Conservation (phyloP, 2,329 filamentous ascomycete species). For the Decorospora gaudefroyi region DNA sequence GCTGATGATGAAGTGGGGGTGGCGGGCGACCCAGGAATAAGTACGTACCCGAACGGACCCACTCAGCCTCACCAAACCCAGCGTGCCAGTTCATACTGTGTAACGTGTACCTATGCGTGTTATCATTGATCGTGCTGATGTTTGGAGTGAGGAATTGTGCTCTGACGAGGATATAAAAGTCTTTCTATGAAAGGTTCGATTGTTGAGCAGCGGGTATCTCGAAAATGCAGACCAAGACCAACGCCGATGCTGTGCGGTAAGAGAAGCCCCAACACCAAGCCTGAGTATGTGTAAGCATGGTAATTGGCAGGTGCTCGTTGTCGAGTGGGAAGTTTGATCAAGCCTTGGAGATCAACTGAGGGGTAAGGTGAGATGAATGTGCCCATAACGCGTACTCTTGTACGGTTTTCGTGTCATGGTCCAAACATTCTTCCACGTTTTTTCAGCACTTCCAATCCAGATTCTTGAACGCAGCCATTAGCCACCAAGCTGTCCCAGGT, state of each 20-base stretch:
- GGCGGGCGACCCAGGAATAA: too few species aligned
- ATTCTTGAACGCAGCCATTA: conserved; percentile 3
- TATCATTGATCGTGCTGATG: not conserved
- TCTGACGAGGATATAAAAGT: not conserved
- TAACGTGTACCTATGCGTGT: too few species aligned
- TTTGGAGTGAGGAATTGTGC: not conserved
- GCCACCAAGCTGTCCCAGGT: conserved; percentile 58
- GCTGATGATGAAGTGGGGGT: too few species aligned
- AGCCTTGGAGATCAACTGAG: not conserved
- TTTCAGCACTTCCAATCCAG: not conserved
- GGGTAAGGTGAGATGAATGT: not conserved
- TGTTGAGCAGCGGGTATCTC: conserved; percentile 9
- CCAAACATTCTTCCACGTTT: not conserved
- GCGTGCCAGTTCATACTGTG: not conserved
- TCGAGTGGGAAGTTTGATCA: too few species aligned
- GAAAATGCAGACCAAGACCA: not conserved
- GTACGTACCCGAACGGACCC: too few species aligned
- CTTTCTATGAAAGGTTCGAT: conserved; percentile 3
- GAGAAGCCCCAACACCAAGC: not conserved
- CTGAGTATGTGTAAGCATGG: not conserved
- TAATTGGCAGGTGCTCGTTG: too few species aligned
- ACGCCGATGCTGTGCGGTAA: conserved; percentile 6
- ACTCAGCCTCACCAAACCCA: too few species aligned
- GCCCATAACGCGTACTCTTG: not conserved
- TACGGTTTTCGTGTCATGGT: not conserved